Evolutionary conservation across 768 basidiomycete genomes (phyloP).

Genomic region (Tulasnella calospora): DNA sequence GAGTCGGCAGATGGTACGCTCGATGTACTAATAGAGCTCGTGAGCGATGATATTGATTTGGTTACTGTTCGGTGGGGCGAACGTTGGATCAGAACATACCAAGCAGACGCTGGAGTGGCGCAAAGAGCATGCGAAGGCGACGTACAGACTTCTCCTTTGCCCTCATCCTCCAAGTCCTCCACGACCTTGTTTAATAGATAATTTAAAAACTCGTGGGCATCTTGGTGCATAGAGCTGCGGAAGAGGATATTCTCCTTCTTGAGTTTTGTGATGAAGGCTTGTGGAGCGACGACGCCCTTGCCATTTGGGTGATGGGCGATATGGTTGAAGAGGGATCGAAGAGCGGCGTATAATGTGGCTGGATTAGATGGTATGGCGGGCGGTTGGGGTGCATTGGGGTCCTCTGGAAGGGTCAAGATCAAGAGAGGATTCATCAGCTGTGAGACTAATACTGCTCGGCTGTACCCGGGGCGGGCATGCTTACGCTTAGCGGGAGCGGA

Average conservation of each 20-base stretch:
- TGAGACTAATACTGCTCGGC: neutral
- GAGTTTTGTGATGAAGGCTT: constrained; percentile 88
- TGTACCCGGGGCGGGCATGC: neutral
- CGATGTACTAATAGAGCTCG: constrained; percentile 21
- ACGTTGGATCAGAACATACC: constrained; percentile 8
- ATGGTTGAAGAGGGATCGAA: constrained; percentile 83
- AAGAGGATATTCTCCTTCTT: constrained; percentile 90
- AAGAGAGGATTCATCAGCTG: constrained; percentile 20
- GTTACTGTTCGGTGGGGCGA: constrained; percentile 54
- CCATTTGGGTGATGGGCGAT: constrained; percentile 74
- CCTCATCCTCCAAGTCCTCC: constrained; percentile 81
- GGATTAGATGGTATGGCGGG: constrained; percentile 54
- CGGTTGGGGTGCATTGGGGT: constrained; percentile 36
- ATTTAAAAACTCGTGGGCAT: constrained; percentile 97
- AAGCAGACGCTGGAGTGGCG: neutral
- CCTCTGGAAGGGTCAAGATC: constrained; percentile 31
- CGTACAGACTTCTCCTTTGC: constrained; percentile 15
- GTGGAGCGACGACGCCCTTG: constrained; percentile 82
- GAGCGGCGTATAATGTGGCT: constrained; percentile 80
- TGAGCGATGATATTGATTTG: constrained; percentile 54
- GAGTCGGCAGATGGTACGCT: constrained; percentile 21
- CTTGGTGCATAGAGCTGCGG: constrained; percentile 88
- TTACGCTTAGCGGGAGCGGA: constrained; percentile 3
- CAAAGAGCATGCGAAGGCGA: neutral
- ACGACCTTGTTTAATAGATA: constrained; percentile 88